Evolutionary conservation across 140 eudicot species (phyloP).

Genomic region (Oenanthe javanica): DNA sequence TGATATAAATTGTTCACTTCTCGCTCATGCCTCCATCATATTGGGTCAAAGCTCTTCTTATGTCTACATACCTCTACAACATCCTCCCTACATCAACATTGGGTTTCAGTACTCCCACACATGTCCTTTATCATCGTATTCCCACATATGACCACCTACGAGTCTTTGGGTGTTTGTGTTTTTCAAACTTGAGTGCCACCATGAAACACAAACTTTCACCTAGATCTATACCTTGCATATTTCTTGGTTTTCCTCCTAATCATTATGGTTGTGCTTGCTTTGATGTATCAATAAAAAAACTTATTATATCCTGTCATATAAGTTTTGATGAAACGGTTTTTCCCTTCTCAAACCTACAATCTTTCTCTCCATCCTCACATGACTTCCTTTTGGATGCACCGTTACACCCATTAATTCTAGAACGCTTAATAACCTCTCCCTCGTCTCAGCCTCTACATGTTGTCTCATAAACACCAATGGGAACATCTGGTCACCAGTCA

Average conservation of each 20-base stretch:
- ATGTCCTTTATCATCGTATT: neutral
- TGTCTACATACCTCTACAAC: neutral
- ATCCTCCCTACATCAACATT: neutral
- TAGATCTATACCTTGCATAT: neutral
- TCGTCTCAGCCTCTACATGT: neutral
- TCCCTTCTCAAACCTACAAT: neutral
- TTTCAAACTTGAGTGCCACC: neutral
- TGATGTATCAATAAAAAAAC: neutral
- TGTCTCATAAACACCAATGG: neutral
- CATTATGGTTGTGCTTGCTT: neutral
- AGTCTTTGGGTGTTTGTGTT: neutral
- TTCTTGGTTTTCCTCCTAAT: neutral
- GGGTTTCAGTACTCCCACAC: neutral
- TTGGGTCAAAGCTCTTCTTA: neutral
- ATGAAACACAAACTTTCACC: neutral
- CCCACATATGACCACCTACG: neutral
- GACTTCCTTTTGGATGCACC: neutral
- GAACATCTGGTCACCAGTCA: too few species aligned
- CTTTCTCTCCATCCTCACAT: neutral
- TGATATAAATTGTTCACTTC: neutral
- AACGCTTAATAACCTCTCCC: neutral
- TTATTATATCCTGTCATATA: neutral
- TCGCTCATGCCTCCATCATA: neutral
- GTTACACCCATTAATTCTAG: neutral
- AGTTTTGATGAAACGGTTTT: neutral